phyloP scores from a whole-genome alignment of 1,284 basidiomycete genomes.

The Entoloma clypeatum region DNA sequence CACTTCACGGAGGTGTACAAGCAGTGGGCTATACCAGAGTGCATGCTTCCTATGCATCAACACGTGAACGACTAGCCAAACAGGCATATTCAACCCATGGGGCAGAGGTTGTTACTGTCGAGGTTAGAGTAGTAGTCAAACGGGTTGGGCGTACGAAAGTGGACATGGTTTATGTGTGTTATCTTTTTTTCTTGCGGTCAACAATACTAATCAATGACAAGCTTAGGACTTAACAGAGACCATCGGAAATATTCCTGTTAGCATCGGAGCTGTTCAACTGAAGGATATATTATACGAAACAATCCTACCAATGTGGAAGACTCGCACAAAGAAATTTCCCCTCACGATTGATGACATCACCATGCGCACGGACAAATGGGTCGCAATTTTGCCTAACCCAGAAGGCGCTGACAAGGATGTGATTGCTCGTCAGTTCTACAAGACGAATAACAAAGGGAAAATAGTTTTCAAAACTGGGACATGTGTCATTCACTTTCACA shows the following conservation, averaged over 20 bases:
- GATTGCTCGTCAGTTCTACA: conserved; percentile 13
- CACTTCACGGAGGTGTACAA: too few relatives aligned
- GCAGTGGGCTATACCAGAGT: too few relatives aligned
- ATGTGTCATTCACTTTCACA: conserved; percentile 11
- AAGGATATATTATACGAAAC: conserved; percentile 16
- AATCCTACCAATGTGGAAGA: conserved; percentile 9
- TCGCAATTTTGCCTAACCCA: conserved; percentile 8
- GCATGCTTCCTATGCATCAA: too few relatives aligned
- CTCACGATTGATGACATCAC: conserved; percentile 14
- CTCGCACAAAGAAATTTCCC: conserved; percentile 10
- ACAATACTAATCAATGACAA: too few relatives aligned
- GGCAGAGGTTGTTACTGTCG: too few relatives aligned
- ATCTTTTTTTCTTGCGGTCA: too few relatives aligned
- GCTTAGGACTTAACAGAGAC: conserved; percentile 17
- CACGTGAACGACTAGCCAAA: too few relatives aligned
- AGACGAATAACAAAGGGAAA: conserved; percentile 8
- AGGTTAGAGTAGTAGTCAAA: too few relatives aligned
- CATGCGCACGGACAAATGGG: conserved; percentile 17
- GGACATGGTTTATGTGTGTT: too few relatives aligned
- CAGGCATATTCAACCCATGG: too few relatives aligned
- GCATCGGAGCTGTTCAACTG: conserved; percentile 18
- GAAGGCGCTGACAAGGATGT: conserved; percentile 12
- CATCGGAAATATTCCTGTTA: conserved; percentile 16
- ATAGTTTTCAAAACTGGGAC: conserved; percentile 11
- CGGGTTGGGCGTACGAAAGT: too few relatives aligned